Evolutionary conservation across 164 flowering plant species (phyloP).

Genomic region (Vitis rotundifolia): DNA sequence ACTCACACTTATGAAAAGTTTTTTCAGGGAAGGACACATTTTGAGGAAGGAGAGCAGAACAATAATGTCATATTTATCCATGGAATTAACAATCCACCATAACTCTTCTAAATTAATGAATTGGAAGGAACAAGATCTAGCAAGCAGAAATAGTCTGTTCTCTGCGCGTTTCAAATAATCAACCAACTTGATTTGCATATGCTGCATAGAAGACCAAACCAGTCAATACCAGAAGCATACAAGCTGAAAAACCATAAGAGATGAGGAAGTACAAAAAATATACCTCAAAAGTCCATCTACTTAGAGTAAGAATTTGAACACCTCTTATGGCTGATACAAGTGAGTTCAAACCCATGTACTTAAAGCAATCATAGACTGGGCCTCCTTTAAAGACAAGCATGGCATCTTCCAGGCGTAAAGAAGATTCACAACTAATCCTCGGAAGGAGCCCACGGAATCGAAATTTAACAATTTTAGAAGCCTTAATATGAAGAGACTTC

Average conservation of each 20-base stretch:
- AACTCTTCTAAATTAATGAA: not conserved
- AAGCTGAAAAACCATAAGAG: not conserved
- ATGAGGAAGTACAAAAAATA: not conserved
- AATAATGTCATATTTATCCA: not conserved
- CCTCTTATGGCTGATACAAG: not conserved
- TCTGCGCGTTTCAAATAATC: too few species aligned
- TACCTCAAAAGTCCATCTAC: not conserved
- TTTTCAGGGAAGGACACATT: too few species aligned
- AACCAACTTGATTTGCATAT: not conserved
- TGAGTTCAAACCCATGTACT: not conserved
- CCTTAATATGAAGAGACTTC: not conserved
- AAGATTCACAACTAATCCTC: too few species aligned
- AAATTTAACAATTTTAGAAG: too few species aligned
- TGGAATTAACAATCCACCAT: not conserved
- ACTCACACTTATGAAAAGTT: too few species aligned
- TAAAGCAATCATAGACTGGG: not conserved
- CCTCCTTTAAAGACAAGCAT: constrained; percentile 7
- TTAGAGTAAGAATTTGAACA: not conserved
- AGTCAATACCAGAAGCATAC: not conserved
- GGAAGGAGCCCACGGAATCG: too few species aligned
- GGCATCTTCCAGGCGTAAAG: not conserved
- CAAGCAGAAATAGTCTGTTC: too few species aligned
- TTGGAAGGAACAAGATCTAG: not conserved
- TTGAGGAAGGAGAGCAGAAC: too few species aligned
- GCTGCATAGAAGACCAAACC: not conserved